Evolutionary conservation across 1,139 yeast species (phyloP).

Genomic region (Candida pseudoviswanathii): DNA sequence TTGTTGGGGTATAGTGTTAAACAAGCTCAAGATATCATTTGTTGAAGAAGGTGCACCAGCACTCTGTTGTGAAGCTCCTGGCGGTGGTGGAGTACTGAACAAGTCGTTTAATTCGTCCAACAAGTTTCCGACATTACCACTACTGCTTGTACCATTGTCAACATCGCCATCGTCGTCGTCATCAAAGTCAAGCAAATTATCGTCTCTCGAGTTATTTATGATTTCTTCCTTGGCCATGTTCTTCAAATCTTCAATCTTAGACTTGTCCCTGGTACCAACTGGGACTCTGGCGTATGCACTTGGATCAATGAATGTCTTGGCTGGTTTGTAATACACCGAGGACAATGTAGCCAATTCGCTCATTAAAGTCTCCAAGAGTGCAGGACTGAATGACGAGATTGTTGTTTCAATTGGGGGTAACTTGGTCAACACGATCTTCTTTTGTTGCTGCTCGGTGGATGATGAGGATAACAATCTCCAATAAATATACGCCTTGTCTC

Average conservation of each 20-base stretch:
- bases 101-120: conserved; percentile 72
- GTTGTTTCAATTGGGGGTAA: conserved; percentile 75
- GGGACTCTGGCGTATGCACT: conserved; percentile 32
- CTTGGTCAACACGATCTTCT: conserved; percentile 57
- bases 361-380: conserved; percentile 65
- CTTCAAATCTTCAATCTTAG: conserved; percentile 68
- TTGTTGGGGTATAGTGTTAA: conserved; percentile 24
- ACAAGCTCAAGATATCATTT: conserved; percentile 48
- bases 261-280: conserved; percentile 22
- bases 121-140: conserved; percentile 28
- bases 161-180: conserved; percentile 57
- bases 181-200: conserved; percentile 78
- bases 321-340: conserved; percentile 88
- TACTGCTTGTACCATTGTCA: conserved; percentile 12
- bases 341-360: conserved; percentile 83
- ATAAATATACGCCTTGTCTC: conserved; percentile 92
- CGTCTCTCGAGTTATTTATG: conserved; percentile 66
- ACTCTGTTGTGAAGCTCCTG: conserved; percentile 6
- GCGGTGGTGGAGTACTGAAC: conserved; percentile 42
- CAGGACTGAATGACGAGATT: conserved; percentile 70
- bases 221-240: conserved; percentile 79
- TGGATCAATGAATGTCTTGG: conserved; percentile 61
- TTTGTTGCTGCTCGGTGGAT: conserved; percentile 43
- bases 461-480: conserved; percentile 84
- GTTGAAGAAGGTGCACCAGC: conserved; percentile 21